Evolutionary conservation across 495 filamentous ascomycete genomes (phyloP), one percentile per base, ranked within the genome.

Genomic region (Aspergillus sclerotiicarbonarius): DNA sequence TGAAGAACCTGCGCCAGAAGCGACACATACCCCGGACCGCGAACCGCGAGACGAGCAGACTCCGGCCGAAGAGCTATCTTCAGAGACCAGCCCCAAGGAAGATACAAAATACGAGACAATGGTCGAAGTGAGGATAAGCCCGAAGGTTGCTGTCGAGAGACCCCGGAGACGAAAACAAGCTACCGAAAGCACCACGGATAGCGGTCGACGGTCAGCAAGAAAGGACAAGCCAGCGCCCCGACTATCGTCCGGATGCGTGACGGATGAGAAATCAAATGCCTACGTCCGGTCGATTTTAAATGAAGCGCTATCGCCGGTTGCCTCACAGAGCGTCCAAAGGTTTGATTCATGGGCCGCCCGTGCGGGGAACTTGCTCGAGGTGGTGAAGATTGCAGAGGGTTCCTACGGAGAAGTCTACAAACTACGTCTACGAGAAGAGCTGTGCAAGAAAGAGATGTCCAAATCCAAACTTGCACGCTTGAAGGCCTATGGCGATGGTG

Each of bases 371-470:
- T 67, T 76, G 65, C 69, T 81, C 29, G 62, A 71, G 31, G 72
- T 82, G 19, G 71, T 68, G 5, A 82, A 82, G 53, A 64, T 83
- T 9, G 79, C 78, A 13, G 76, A 82, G 47, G 80, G 80, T 10
- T 80, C 78, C 6, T 83, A 80, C 51, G 80, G 77, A 53, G 77
- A 80, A 49, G 79, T 83, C 5, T 79, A 81, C 58, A 76, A 78
- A 19, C 67, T 81, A 7, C 69, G 68, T 33, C 51, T 80, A 30
- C 73, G 69, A 15, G 69, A 73, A 18, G 73, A 77, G 48, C 49
- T 70, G 6, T 70, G 57, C 47, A 66, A 73, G 29, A 69, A 70
- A 19, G 70, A 70, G 30, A 72, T 75, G 20, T 77, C 76, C 1
- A 76, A 73, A 48, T 76, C 77, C 0, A 73, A 71, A 49, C 46